These are phyloP conservation scores for Gremmenia infestans DNA, from an alignment of 2,329 filamentous ascomycete species.

Conservation along the genomic window DNA sequence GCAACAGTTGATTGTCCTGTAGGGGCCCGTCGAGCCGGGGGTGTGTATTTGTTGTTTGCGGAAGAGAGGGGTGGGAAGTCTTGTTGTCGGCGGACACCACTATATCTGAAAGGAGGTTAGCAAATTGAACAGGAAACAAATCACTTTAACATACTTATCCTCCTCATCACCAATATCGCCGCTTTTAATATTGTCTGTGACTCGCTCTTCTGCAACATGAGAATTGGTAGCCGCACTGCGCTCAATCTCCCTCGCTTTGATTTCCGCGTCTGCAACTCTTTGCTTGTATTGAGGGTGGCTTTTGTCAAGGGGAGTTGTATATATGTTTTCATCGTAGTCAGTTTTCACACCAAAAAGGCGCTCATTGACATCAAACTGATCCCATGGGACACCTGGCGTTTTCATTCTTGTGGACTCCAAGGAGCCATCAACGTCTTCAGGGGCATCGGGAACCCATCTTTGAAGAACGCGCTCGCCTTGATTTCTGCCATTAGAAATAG, in stretches of 20 bases:
- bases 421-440: constrained; percentile 61
- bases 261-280: constrained; percentile 72
- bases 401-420: constrained; percentile 48
- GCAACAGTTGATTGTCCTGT: constrained; percentile 67
- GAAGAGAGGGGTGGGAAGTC: constrained; percentile 61
- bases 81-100: constrained; percentile 74
- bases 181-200: constrained; percentile 60
- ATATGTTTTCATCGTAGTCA: constrained; percentile 90
- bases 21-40: constrained; percentile 79
- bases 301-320: constrained; percentile 87
- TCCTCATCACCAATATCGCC: constrained; percentile 79
- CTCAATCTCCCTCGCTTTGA: constrained; percentile 87
- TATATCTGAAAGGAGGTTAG: constrained; percentile 58
- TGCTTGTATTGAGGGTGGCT: constrained; percentile 77
- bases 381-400: constrained; percentile 53
- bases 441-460: constrained; percentile 69
- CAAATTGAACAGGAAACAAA: background rate
- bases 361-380: constrained; percentile 91
- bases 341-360: constrained; percentile 80
- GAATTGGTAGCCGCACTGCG: constrained; percentile 65
- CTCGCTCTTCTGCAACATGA: constrained; percentile 86
- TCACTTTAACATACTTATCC: constrained; percentile 64
- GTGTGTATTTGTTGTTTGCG: constrained; percentile 71
- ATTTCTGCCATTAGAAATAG: constrained; percentile 72
- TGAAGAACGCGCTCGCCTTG: constrained; percentile 72